Evolutionary conservation across 768 basidiomycete genomes (phyloP).

Genomic region (Tulasnella sp.): DNA sequence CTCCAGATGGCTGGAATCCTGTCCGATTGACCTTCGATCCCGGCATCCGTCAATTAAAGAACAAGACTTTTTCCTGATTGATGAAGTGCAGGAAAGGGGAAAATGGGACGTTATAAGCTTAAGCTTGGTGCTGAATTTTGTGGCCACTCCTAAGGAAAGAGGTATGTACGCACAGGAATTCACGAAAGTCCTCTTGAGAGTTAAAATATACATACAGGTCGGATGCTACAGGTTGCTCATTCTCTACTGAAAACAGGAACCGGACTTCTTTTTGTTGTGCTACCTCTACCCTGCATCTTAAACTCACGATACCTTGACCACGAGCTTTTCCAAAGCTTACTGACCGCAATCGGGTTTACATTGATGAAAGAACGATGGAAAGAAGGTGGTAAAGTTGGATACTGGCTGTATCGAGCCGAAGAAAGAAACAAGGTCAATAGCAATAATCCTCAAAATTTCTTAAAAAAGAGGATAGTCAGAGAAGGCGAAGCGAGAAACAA

Average conservation of each 20-base stretch:
- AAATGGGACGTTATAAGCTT: slow-evolving; percentile 74
- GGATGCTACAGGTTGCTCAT: slow-evolving; percentile 54
- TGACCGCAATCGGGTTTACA: slow-evolving; percentile 44
- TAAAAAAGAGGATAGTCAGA: slow-evolving; percentile 46
- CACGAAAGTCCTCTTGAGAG: not conserved
- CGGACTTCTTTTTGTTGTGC: slow-evolving; percentile 57
- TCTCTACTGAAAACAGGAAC: slow-evolving; percentile 35
- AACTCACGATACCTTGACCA: slow-evolving; percentile 74
- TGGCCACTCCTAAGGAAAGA: slow-evolving; percentile 58
- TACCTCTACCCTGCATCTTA: slow-evolving; percentile 69
- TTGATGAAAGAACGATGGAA: slow-evolving; percentile 49
- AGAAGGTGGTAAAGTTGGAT: slow-evolving; percentile 68
- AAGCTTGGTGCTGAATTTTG: slow-evolving; percentile 83
- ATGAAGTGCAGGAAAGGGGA: slow-evolving; percentile 34
- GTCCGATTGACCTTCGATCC: slow-evolving; percentile 73
- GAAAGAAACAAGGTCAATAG: not conserved
- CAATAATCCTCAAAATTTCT: slow-evolving; percentile 24
- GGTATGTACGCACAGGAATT: slow-evolving; percentile 33
- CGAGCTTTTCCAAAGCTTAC: slow-evolving; percentile 20
- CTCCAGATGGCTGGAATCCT: slow-evolving; percentile 54
- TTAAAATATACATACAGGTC: slow-evolving; percentile 32
- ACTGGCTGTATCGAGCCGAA: slow-evolving; percentile 54
- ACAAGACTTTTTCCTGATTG: slow-evolving; percentile 70
- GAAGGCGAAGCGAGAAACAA: slow-evolving; percentile 61
- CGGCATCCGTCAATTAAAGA: slow-evolving; percentile 70